Evolutionary conservation across 139 green algal genomes (phyloP).

Genomic region (Microglena sp.): DNA sequence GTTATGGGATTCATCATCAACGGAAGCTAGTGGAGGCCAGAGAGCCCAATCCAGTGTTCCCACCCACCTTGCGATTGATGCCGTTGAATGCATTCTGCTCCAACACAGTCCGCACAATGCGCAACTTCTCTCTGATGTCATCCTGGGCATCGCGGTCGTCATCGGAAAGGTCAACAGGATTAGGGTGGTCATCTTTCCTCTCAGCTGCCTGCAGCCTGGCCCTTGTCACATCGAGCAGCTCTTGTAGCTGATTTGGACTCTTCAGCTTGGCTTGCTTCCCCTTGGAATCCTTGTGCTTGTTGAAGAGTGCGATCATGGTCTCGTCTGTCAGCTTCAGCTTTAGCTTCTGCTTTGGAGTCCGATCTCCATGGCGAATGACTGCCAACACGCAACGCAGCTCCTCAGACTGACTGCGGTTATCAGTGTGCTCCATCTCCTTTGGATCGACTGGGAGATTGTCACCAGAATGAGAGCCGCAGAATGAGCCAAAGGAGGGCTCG

Average conservation of each 20-base stretch:
- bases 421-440: conserved; percentile 23
- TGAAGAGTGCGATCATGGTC: conserved; percentile 74
- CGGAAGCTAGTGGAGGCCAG: too few relatives aligned
- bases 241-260: conserved; percentile 82
- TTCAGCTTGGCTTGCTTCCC: conserved; percentile 97
- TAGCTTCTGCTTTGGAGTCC: conserved; percentile 99
- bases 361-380: conserved; percentile 84
- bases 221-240: conserved; percentile 68
- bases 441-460: too few relatives aligned
- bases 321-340: conserved; percentile 25
- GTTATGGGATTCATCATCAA: too few relatives aligned
- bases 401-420: conserved; percentile 31
- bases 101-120: conserved; percentile 37
- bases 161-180: not conserved
- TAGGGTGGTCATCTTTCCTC: not conserved
- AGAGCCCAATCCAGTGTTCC: too few relatives aligned
- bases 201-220: conserved; percentile 45
- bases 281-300: conserved; percentile 78
- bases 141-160: not conserved
- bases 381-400: conserved; percentile 93
- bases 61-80: conserved; percentile 91
- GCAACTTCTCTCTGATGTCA: conserved; percentile 16
- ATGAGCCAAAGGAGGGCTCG: too few relatives aligned
- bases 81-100: conserved; percentile 51
- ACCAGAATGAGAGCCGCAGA: too few relatives aligned